These are phyloP conservation scores for Ilex aquifolium DNA, from an alignment of 257 asterid species.

Conservation along the genomic window DNA sequence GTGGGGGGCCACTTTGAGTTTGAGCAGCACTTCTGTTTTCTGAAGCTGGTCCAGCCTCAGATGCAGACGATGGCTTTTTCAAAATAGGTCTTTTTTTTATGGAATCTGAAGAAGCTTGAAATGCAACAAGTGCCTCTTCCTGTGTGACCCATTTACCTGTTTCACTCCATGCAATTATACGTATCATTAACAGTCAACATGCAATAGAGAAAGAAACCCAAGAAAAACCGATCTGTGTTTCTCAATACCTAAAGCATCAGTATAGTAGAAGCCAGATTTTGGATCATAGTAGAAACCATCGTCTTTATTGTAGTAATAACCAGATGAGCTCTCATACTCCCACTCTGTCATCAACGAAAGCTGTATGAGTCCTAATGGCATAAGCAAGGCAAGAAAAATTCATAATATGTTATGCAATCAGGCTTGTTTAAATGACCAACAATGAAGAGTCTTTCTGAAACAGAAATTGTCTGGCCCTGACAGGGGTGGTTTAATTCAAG, in stretches of 20 bases:
- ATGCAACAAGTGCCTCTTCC: constrained; percentile 72
- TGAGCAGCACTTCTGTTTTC: constrained; percentile 39
- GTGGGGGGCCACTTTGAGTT: constrained; percentile 58
- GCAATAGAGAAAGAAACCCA: constrained; percentile 1
- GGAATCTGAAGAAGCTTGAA: constrained; percentile 41
- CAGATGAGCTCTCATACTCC: constrained; percentile 73
- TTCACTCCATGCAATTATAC: constrained; percentile 1
- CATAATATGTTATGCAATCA: neutral
- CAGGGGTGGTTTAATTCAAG: neutral
- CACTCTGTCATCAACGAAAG: constrained; percentile 50
- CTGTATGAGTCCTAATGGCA: neutral
- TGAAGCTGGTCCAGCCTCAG: constrained; percentile 20
- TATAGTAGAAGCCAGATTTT: constrained; percentile 91
- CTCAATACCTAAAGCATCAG: constrained; percentile 70
- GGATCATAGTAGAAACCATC: constrained; percentile 74
- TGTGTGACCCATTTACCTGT: constrained; percentile 91
- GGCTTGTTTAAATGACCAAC: neutral
- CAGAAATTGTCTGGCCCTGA: neutral
- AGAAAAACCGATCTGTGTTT: neutral
- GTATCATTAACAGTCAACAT: neutral
- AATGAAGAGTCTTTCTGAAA: neutral
- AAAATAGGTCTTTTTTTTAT: constrained; percentile 38
- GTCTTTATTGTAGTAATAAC: constrained; percentile 66
- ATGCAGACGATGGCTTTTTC: constrained; percentile 34
- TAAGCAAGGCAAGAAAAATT: neutral